Percentiles rank a stretch among this genome's conserved stretches.
phyloP scores from a whole-genome alignment of 1,284 basidiomycete genomes.

The Austropuccinia psidii region DNA sequence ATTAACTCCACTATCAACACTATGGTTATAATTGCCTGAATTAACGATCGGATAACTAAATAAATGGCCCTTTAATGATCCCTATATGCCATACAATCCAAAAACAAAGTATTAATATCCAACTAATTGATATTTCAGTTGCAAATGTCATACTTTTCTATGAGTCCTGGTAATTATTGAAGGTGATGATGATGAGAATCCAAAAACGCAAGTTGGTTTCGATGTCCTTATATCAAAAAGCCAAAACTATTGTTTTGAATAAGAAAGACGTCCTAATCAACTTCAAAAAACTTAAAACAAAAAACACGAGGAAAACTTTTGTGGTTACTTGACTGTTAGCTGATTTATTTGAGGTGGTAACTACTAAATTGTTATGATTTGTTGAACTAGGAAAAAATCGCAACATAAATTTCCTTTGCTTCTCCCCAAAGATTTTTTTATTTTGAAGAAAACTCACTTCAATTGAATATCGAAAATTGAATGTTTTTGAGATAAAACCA shows the following conservation, averaged over 20 bases:
- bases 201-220: conserved; percentile 19
- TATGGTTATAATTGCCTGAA: too few species aligned
- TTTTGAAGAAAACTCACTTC: not conserved
- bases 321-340: not conserved
- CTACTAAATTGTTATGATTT: not conserved
- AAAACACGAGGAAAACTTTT: not conserved
- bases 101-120: not conserved
- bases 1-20: not conserved
- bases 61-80: conserved; percentile 16
- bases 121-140: not conserved
- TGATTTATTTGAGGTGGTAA: conserved; percentile 21
- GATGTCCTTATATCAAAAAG: conserved; percentile 26
- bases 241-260: conserved; percentile 4
- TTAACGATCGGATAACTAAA: conserved; percentile 24
- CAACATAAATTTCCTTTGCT: not conserved
- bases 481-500: not conserved
- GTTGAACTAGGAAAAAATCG: not conserved
- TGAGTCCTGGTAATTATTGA: too few species aligned
- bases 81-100: not conserved
- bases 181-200: not conserved
- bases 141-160: not conserved
- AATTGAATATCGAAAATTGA: conserved; percentile 13
- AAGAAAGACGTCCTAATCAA: not conserved
- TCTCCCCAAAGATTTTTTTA: not conserved
- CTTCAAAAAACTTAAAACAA: too few species aligned